Evolutionary conservation across 495 filamentous ascomycete genomes (phyloP).

Genomic region (Penicillium malachiteum): DNA sequence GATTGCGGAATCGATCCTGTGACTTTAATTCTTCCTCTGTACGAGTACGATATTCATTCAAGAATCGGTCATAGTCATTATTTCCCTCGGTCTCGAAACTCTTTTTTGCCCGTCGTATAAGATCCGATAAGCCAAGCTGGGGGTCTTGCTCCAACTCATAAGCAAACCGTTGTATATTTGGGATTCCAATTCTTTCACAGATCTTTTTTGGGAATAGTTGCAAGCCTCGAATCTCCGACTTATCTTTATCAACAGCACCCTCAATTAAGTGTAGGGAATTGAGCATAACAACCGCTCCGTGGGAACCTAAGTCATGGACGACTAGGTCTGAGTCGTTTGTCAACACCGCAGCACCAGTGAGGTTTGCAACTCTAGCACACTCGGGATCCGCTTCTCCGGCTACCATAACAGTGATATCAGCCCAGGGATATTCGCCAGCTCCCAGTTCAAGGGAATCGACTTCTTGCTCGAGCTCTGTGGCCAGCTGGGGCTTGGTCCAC

Average conservation of each 20-base stretch:
- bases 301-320: constrained; percentile 59
- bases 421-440: constrained; percentile 42
- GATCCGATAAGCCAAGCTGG: constrained; percentile 25
- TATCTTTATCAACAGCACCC: constrained; percentile 13
- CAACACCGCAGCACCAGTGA: constrained; percentile 52
- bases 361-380: constrained; percentile 58
- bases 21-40: not conserved
- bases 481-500: constrained; percentile 32
- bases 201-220: constrained; percentile 37
- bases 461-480: constrained; percentile 3
- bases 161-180: constrained; percentile 33
- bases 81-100: constrained; percentile 4
- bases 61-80: constrained; percentile 40
- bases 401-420: constrained; percentile 51
- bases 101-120: constrained; percentile 31
- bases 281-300: constrained; percentile 60
- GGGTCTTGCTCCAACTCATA: constrained; percentile 31
- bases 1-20: not conserved
- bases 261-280: constrained; percentile 39
- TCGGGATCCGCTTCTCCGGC: constrained; percentile 70
- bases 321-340: constrained; percentile 77
- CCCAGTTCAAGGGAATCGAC: not conserved
- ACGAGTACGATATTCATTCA: constrained; percentile 38
- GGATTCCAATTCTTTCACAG: constrained; percentile 37
- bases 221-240: constrained; percentile 32